A percentile compares a stretch with the other conserved stretches of the same genome.
phyloP scores from a whole-genome alignment of 345 rosid genomes.

The Arabidopsis arenosa region DNA sequence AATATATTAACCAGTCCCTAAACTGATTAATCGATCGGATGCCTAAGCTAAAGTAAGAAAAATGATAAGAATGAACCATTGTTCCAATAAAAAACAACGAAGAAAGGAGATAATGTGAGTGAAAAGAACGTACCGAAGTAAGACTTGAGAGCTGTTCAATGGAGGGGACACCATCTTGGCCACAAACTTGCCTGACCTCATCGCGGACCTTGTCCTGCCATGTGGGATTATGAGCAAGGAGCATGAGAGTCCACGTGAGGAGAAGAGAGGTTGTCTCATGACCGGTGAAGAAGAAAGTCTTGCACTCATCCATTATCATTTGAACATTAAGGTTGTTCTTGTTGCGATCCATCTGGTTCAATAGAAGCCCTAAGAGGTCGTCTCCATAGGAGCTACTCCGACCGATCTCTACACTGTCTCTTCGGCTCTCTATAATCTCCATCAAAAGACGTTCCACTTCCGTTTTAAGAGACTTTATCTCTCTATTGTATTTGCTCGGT shows the following conservation, averaged over 20 bases:
- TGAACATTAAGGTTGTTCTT: slow-evolving; percentile 61
- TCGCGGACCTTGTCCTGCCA: slow-evolving; percentile 87
- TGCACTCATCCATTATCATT: slow-evolving; percentile 94
- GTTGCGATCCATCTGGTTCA: slow-evolving; percentile 61
- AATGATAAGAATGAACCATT: background rate
- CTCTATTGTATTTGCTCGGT: slow-evolving; percentile 87
- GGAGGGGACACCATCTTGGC: slow-evolving; percentile 58
- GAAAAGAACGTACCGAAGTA: slow-evolving; percentile 58
- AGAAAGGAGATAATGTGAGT: background rate
- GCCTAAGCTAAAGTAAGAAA: background rate
- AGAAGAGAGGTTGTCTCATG: slow-evolving; percentile 91
- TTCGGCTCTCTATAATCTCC: slow-evolving; percentile 85
- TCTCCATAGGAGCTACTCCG: slow-evolving; percentile 80
- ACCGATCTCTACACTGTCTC: slow-evolving; percentile 79
- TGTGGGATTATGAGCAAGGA: slow-evolving; percentile 74
- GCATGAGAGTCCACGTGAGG: slow-evolving; percentile 95
- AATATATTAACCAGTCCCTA: background rate
- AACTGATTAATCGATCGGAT: background rate
- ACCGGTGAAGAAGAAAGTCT: slow-evolving; percentile 96
- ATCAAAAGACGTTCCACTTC: slow-evolving; percentile 80
- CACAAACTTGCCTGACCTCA: slow-evolving; percentile 71
- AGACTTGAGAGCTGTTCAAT: slow-evolving; percentile 77
- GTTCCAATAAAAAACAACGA: background rate
- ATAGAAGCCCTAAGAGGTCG: slow-evolving; percentile 78
- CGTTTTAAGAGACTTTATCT: slow-evolving; percentile 74